These are phyloP conservation scores for Rhizopus microsporus DNA, from an alignment of 371 early-diverging fungal species.

Conservation along the genomic window DNA sequence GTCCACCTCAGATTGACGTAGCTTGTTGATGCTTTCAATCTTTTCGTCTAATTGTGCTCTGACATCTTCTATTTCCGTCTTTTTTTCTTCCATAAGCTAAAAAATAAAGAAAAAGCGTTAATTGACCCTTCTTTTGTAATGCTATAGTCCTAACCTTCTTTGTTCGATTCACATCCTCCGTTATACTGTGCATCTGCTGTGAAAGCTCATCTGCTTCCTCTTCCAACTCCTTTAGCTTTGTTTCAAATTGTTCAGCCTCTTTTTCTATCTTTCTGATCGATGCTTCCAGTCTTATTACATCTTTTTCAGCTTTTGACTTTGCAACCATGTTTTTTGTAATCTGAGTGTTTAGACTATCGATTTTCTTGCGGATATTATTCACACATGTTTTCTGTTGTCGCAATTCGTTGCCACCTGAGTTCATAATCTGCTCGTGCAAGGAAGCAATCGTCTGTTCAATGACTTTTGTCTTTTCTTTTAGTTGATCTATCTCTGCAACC, in stretches of 20 bases:
- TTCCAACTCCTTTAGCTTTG: slow-evolving; percentile 60
- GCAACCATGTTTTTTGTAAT: slow-evolving; percentile 72
- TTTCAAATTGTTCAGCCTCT: slow-evolving; percentile 65
- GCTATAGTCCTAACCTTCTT: slow-evolving; percentile 15
- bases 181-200: slow-evolving; percentile 51
- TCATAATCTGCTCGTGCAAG: slow-evolving; percentile 86
- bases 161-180: slow-evolving; percentile 48
- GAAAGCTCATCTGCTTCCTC: slow-evolving; percentile 54
- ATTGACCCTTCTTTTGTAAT: neutral
- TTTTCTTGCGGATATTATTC: slow-evolving; percentile 78
- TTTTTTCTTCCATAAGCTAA: slow-evolving; percentile 72
- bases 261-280: slow-evolving; percentile 67
- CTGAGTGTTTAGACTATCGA: slow-evolving; percentile 60
- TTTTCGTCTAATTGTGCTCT: slow-evolving; percentile 71
- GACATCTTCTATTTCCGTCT: slow-evolving; percentile 62
- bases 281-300: slow-evolving; percentile 63
- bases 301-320: slow-evolving; percentile 76
- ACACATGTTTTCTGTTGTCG: slow-evolving; percentile 86
- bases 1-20: slow-evolving; percentile 64
- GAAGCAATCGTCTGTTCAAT: slow-evolving; percentile 71
- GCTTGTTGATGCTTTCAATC: slow-evolving; percentile 61
- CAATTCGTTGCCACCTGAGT: slow-evolving; percentile 87
- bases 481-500: slow-evolving; percentile 39
- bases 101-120: neutral
- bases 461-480: slow-evolving; percentile 37